Evolutionary conservation across 2,329 filamentous ascomycete species (phyloP).

Genomic region (Fusarium abutilonis): DNA sequence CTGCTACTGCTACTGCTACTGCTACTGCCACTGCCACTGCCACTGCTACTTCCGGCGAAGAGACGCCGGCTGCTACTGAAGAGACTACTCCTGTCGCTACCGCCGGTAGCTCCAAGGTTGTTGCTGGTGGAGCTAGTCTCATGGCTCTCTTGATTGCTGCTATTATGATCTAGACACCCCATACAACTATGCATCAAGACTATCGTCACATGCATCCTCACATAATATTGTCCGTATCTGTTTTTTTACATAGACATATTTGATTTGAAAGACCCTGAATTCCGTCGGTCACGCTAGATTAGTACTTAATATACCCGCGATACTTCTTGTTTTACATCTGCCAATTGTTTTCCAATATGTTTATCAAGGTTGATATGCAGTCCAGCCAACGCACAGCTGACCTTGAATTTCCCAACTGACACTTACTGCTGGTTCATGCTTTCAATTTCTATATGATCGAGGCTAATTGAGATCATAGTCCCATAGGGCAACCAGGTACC

Average conservation of each 20-base stretch:
- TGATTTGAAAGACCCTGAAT: background rate
- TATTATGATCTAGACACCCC: slow-evolving; percentile 15
- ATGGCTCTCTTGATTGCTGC: slow-evolving; percentile 17
- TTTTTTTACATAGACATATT: background rate
- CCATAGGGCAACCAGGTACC: background rate
- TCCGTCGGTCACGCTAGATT: background rate
- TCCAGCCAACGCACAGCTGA: too few relatives aligned
- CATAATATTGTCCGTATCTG: background rate
- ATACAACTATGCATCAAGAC: too few relatives aligned
- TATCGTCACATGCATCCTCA: background rate
- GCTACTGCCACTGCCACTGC: background rate
- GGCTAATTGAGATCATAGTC: background rate
- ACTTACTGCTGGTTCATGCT: background rate
- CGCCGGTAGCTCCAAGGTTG: slow-evolving; percentile 19
- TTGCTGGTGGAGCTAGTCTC: slow-evolving; percentile 12
- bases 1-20: slow-evolving; percentile 12
- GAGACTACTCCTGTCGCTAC: slow-evolving; percentile 19
- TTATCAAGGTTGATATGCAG: background rate
- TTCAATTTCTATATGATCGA: background rate
- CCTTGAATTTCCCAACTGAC: background rate
- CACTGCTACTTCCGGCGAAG: slow-evolving; percentile 1
- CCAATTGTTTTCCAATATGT: too few relatives aligned
- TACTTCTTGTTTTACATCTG: background rate
- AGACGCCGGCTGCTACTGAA: slow-evolving; percentile 9
- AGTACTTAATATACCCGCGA: slow-evolving; percentile 9